These are phyloP conservation scores for Galeopsis tetrahit DNA, from an alignment of 257 asterid species.

Conservation along the genomic window DNA sequence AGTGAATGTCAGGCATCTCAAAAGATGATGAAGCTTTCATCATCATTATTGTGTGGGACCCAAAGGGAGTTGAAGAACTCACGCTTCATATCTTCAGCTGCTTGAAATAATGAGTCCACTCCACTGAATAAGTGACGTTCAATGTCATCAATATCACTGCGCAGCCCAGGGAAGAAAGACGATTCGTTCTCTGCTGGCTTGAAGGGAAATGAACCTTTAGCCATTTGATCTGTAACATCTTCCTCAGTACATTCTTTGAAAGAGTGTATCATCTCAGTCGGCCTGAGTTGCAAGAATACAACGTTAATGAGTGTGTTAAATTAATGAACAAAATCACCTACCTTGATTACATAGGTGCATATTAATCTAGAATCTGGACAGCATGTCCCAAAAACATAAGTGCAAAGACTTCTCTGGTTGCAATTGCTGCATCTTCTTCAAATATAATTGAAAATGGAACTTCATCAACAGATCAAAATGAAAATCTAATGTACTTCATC, in stretches of 20 bases:
- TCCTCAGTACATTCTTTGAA: conserved; percentile 81
- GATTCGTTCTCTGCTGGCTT: conserved; percentile 44
- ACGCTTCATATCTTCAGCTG: conserved; percentile 64
- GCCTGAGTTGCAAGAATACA: conserved; percentile 49
- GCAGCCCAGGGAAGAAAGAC: conserved; percentile 70
- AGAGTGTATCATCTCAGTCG: conserved; percentile 77
- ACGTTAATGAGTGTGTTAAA: not conserved
- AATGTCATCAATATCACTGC: conserved; percentile 68
- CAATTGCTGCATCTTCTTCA: not conserved
- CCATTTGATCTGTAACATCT: conserved; percentile 79
- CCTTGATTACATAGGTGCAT: conserved; percentile 6
- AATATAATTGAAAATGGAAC: not conserved
- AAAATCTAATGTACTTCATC: not conserved
- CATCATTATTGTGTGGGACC: conserved; percentile 28
- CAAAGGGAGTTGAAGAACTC: conserved; percentile 61
- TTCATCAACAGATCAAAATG: not conserved
- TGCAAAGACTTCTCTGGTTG: not conserved
- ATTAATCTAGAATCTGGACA: not conserved
- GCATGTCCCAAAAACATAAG: not conserved
- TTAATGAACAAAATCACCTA: not conserved
- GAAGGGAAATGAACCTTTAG: conserved; percentile 47
- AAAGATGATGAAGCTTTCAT: conserved; percentile 34
- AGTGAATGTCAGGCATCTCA: conserved; percentile 43
- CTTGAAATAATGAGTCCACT: conserved; percentile 48
- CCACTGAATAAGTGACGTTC: conserved; percentile 59